Evolutionary conservation across 352 stramenopile genomes (phyloP), one percentile per base, ranked within the genome.

Genomic region (Phytophthora pinifolia): DNA sequence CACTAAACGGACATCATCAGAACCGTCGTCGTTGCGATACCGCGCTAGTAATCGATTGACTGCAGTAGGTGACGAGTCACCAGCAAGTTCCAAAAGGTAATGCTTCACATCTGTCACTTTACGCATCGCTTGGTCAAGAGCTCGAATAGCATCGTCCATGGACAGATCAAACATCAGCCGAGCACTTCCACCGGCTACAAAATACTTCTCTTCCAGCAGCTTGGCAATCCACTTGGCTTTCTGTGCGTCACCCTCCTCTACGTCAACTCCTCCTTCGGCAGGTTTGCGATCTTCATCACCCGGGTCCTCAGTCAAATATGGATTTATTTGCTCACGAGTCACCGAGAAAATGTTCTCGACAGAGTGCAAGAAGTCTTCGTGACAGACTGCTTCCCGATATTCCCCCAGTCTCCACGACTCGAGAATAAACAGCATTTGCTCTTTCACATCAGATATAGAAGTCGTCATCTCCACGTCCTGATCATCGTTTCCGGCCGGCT

Each of bases 181-280:
- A 30, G 43, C 30, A 39, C 30, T 50, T 17, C 43, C 43, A 14
- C 46, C n/a, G 18, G 25, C 46, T 8, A 54, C 25, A 54, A 44
- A 54, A n/a, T 37, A 45, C 35, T 54, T 54, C 25, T 54, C 46
- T 36, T 45, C 14, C 22, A 54, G n/a, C 18, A 38, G 17, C 27
- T 54, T 54, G 2, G 20, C 3, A 25, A 25, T 25, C 20, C 20
- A 25, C 20, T 25, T 25, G 20, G 20, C 20, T 25, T 3, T 25
- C 20, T 25, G 20, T 25, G 3, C 3, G 2, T 3, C 20, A 25
- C 20, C 2, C 20, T 25, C 20, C 20, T 25, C 20, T 25, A 4
- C 20, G 20, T 3, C 20, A 25, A 4, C 15, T 43, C 20, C 27
- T 30, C 22, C 34, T 20, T 29, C 9, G 14, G 12, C 22, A 34